A percentile compares a stretch with the other conserved stretches of the same genome.
Evolutionary conservation across 1,139 yeast species (phyloP).

Genomic region (Nakaseomyces uthaithaninus): DNA sequence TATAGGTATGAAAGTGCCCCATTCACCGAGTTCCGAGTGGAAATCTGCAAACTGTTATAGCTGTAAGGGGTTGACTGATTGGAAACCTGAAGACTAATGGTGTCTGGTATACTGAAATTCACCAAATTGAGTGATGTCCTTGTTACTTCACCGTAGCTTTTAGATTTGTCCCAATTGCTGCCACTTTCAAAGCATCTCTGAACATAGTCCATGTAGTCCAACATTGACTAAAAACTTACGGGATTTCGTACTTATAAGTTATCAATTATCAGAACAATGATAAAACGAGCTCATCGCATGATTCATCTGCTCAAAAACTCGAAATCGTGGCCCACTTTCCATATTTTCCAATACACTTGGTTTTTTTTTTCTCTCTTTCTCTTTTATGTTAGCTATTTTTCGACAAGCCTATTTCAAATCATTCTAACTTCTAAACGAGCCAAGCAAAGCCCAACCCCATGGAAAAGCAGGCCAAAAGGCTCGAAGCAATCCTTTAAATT

Average conservation of each 20-base stretch:
- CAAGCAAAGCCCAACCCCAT: too few relatives aligned
- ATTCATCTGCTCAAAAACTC: too few relatives aligned
- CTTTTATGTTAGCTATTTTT: too few relatives aligned
- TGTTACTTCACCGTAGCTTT: constrained; percentile 63
- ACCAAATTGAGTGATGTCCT: constrained; percentile 60
- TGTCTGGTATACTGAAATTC: constrained; percentile 68
- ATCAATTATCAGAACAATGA: too few relatives aligned
- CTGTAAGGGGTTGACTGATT: constrained; percentile 65
- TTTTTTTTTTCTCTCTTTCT: constrained; percentile 6
- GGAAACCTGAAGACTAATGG: constrained; percentile 58
- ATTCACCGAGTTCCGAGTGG: constrained; percentile 59
- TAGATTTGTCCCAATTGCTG: constrained; percentile 72
- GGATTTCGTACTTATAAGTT: too few relatives aligned
- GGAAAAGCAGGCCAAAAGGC: neutral
- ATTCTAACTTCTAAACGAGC: too few relatives aligned
- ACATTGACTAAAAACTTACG: constrained; percentile 41
- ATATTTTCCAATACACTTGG: neutral
- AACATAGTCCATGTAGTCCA: constrained; percentile 78
- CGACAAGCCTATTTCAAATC: too few relatives aligned
- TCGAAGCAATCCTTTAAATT: neutral
- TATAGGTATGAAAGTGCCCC: constrained; percentile 83
- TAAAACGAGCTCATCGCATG: too few relatives aligned
- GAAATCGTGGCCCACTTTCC: too few relatives aligned
- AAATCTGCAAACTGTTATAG: constrained; percentile 66
- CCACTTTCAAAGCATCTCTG: constrained; percentile 59